phyloP scores from a whole-genome alignment of 2,329 filamentous ascomycete genomes.

The Gliomastix tumulicola region DNA sequence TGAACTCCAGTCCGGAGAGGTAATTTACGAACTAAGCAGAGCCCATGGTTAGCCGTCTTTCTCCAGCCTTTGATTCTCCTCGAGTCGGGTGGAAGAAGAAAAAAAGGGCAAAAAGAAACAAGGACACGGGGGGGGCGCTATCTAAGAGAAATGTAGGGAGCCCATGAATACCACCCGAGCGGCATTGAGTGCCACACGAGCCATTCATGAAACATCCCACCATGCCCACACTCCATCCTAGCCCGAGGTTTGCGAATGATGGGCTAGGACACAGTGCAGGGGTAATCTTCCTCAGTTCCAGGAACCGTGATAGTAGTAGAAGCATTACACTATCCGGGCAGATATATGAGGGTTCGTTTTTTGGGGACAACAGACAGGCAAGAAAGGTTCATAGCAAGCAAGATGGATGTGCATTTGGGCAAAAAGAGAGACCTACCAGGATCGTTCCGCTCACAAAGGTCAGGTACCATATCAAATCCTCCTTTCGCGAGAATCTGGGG shows the following conservation, averaged over 20 bases:
- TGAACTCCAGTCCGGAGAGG: slow-evolving; percentile 19
- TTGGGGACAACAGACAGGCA: slow-evolving; percentile 1
- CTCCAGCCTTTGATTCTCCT: slow-evolving; percentile 8
- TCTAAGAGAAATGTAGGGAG: slow-evolving; percentile 50
- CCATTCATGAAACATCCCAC: slow-evolving; percentile 70
- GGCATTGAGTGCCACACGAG: slow-evolving; percentile 53
- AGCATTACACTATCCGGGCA: slow-evolving; percentile 67
- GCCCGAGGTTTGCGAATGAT: slow-evolving; percentile 62
- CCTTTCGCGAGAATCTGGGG: slow-evolving; percentile 64
- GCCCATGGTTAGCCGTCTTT: slow-evolving; percentile 3
- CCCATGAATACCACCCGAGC: slow-evolving; percentile 50
- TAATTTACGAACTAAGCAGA: slow-evolving; percentile 18
- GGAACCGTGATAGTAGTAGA: slow-evolving; percentile 73
- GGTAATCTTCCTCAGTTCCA: slow-evolving; percentile 78
- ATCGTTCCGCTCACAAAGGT: slow-evolving; percentile 66
- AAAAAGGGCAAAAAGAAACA: slow-evolving; percentile 6
- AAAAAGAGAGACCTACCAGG: slow-evolving; percentile 57
- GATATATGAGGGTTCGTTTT: slow-evolving; percentile 52
- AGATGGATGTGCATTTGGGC: no score
- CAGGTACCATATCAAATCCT: slow-evolving; percentile 76
- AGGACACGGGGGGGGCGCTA: neutral
- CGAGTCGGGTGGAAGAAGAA: no score
- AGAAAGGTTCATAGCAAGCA: slow-evolving; percentile 4
- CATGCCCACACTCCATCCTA: slow-evolving; percentile 63
- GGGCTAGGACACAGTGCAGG: slow-evolving; percentile 53